Percentiles rank a stretch among this genome's conserved stretches.
phyloP scores from a whole-genome alignment of 805 yeast genomes.

The Sugiyamaella smithiae region DNA sequence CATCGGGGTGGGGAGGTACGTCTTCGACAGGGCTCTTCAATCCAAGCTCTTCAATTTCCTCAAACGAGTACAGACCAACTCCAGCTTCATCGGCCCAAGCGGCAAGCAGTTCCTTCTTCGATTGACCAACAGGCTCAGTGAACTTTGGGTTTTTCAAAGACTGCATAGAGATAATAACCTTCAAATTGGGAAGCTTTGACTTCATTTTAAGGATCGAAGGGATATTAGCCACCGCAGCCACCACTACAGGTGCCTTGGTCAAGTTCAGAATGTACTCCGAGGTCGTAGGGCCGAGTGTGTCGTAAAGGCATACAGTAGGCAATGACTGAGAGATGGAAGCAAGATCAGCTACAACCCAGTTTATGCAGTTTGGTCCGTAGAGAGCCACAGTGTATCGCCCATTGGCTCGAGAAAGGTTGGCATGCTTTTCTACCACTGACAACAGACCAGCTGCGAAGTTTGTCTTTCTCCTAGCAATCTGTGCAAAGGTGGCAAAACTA shows the following conservation, averaged over 20 bases:
- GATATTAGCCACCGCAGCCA: conserved; percentile 53
- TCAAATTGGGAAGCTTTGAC: conserved; percentile 41
- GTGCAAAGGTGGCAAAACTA: conserved; percentile 43
- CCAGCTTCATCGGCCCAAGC: conserved; percentile 30
- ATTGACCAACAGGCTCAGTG: conserved; percentile 28
- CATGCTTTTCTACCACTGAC: conserved; percentile 37
- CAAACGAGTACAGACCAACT: conserved; percentile 42
- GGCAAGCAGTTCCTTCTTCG: conserved; percentile 29
- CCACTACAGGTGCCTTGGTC: conserved; percentile 60
- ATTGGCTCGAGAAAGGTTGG: conserved; percentile 21
- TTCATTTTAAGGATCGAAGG: conserved; percentile 46
- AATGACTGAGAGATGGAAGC: conserved; percentile 61
- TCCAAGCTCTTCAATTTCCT: conserved; percentile 43
- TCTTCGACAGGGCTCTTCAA: conserved; percentile 45
- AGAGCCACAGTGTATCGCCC: conserved; percentile 22
- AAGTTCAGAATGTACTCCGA: conserved; percentile 59
- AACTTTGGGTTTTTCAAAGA: conserved; percentile 35
- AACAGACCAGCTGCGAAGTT: conserved; percentile 56
- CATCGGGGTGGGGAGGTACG: conserved; percentile 51
- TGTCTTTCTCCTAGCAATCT: conserved; percentile 43
- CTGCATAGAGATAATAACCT: conserved; percentile 58
- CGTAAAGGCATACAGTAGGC: conserved; percentile 54
- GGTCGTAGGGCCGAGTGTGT: conserved; percentile 57
- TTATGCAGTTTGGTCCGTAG: conserved; percentile 35
- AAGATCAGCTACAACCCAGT: conserved; percentile 69